Evolutionary conservation across 1,284 basidiomycete species (phyloP), one percentile per base, ranked within the genome.

Genomic region (Heterobasidion irregulare): DNA sequence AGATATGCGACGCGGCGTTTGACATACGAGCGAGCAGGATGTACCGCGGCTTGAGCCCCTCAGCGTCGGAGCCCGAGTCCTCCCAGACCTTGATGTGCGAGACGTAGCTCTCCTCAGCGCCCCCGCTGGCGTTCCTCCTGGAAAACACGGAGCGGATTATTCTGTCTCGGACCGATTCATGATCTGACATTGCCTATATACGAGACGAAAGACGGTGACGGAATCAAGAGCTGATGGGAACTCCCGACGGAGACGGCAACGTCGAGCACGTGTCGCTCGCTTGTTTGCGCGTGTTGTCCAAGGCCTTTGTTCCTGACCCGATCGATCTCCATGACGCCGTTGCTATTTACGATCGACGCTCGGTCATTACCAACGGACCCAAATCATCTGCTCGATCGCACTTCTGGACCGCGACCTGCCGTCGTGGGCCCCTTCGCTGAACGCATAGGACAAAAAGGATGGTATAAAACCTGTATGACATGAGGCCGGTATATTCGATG

Each of bases 31-130:
- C 89, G 26, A 96, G 71, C 59, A 96, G 77, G 58, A 96, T 87
- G 68, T 91, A 96, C 62, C 93, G 79, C 47, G 89, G 85, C 70
- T 96, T 96, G 65, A 73, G 75, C 13, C 78, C 82, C 12, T 80
- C 83, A 12, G 79, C 80, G 54, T 88, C 88, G 34, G 72, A 61
- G 16, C 77, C 79, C 34, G 79, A 77, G 59, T 89, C 84, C 71
- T 98, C 94, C 82, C 86, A 92, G 43, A 96, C 91, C 75, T 94
- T 94, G 66, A 95, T 66, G 71, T 94, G 92, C 47, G 84, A 78
- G 56, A 94, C 82, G 66, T 95, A 92, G 18, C 75, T 79, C 69
- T 96, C 94, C 55, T 85, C 86, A 0, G 82, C 71, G 43, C 72
- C 74, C 19, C 83, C 83, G 57, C 74, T 72, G 15, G 82, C 81